These are phyloP conservation scores for Berberis vulgaris DNA, from an alignment of 164 flowering plant genomes.

Conservation along the genomic window DNA sequence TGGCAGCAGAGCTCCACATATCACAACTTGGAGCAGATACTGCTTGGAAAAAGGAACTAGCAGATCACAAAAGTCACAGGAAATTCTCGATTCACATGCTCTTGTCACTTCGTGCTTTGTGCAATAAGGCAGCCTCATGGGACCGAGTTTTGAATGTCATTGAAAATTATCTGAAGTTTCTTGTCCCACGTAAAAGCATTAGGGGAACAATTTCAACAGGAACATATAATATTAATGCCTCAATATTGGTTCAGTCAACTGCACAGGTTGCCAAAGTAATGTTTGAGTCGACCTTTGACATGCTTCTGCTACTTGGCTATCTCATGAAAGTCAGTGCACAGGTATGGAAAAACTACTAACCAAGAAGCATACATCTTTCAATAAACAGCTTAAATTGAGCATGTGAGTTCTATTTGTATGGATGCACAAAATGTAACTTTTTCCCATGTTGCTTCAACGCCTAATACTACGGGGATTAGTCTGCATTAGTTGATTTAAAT, in stretches of 20 bases:
- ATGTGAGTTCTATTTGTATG: too few species aligned
- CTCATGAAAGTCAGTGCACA: slow-evolving; percentile 58
- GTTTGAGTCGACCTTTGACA: slow-evolving; percentile 70
- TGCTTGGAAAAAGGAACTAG: slow-evolving; percentile 50
- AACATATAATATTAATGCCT: slow-evolving; percentile 24
- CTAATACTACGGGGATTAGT: too few species aligned
- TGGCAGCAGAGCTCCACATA: slow-evolving; percentile 22
- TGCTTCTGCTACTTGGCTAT: slow-evolving; percentile 65
- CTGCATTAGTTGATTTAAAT: too few species aligned
- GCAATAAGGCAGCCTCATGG: slow-evolving; percentile 60
- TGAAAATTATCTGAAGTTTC: slow-evolving; percentile 53
- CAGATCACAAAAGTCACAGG: slow-evolving; percentile 60
- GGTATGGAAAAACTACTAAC: slow-evolving; percentile 27
- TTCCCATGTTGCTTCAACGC: too few species aligned
- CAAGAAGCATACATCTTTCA: too few species aligned
- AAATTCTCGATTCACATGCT: slow-evolving; percentile 71
- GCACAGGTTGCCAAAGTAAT: slow-evolving; percentile 75
- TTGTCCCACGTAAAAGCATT: slow-evolving; percentile 49
- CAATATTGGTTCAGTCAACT: slow-evolving; percentile 56
- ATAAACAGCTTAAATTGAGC: too few species aligned
- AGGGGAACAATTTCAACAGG: slow-evolving; percentile 26
- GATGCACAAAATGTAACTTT: too few species aligned
- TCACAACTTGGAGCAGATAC: slow-evolving; percentile 51
- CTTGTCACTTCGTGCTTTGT: slow-evolving; percentile 48
- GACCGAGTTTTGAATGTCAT: slow-evolving; percentile 51